These are phyloP conservation scores for Amanita exitialis DNA, from an alignment of 768 basidiomycete species.

Conservation along the genomic window DNA sequence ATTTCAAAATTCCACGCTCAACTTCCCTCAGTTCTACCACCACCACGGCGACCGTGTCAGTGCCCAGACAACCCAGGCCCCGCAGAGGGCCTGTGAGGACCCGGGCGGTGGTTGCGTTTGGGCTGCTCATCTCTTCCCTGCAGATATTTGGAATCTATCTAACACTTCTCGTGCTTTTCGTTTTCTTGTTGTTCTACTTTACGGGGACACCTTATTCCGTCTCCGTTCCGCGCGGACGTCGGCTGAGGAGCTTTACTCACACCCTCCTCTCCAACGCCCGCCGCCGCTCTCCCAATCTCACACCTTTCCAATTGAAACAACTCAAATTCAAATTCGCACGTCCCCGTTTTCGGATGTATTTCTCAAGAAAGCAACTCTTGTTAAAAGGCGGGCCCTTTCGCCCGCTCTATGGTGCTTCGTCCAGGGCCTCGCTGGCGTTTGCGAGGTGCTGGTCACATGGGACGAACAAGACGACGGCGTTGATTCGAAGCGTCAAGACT, in stretches of 20 bases:
- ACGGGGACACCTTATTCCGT: not conserved
- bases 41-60: not conserved
- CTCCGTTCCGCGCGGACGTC: not conserved
- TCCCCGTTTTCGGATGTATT: constrained; percentile 25
- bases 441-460: constrained; percentile 43
- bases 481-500: constrained; percentile 34
- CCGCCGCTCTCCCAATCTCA: not conserved
- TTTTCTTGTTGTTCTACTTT: not conserved
- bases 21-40: not conserved
- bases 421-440: constrained; percentile 23
- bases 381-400: constrained; percentile 29
- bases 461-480: constrained; percentile 40
- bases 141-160: constrained; percentile 2
- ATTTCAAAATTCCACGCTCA: no score
- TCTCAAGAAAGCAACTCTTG: constrained; percentile 41
- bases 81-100: not conserved
- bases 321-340: constrained; percentile 4
- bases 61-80: not conserved
- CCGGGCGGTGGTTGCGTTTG: not conserved
- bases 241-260: not conserved
- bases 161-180: not conserved
- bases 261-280: not conserved
- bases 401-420: constrained; percentile 47
- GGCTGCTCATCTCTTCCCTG: not conserved
- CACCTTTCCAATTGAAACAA: not conserved